These are phyloP conservation scores for Xylaria sp. DNA, from an alignment of 2,329 filamentous ascomycete genomes.

Conservation along the genomic window DNA sequence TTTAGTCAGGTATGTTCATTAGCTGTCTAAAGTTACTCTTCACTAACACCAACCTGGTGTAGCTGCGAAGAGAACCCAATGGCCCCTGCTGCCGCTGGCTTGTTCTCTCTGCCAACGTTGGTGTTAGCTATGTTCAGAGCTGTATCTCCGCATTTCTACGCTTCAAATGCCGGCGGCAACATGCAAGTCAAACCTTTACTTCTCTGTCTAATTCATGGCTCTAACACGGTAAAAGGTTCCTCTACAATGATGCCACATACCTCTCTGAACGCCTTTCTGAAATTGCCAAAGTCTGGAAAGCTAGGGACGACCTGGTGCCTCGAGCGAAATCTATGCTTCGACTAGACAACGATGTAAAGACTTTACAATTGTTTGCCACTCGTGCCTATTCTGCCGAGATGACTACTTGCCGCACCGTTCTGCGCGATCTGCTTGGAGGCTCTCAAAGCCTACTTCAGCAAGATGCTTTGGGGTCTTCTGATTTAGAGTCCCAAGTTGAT, in stretches of 20 bases:
- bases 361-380: conserved; percentile 68
- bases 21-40: not conserved
- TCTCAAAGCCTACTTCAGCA: conserved; percentile 70
- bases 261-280: conserved; percentile 67
- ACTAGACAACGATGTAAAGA: conserved; percentile 69
- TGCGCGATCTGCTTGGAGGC: conserved; percentile 71
- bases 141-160: conserved; percentile 79
- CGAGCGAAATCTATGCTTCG: conserved; percentile 66
- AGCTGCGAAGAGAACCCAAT: conserved; percentile 66
- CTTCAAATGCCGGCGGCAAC: conserved; percentile 68
- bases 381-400: conserved; percentile 72
- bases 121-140: conserved; percentile 83
- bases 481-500: conserved; percentile 56
- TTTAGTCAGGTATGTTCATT: conserved; percentile 60
- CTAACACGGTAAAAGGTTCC: conserved; percentile 59
- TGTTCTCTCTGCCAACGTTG: conserved; percentile 78
- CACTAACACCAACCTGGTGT: conserved; percentile 25
- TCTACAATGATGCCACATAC: conserved; percentile 76
- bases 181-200: conserved; percentile 61
- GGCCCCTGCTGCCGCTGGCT: conserved; percentile 72
- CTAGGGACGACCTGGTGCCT: conserved; percentile 61
- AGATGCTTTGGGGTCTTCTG: conserved; percentile 61
- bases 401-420: conserved; percentile 67
- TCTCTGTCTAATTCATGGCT: not conserved
- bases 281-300: conserved; percentile 63